Evolutionary conservation across 1,284 basidiomycete species (phyloP), one percentile per base, ranked within the genome.

Genomic region (Irpex sp.): DNA sequence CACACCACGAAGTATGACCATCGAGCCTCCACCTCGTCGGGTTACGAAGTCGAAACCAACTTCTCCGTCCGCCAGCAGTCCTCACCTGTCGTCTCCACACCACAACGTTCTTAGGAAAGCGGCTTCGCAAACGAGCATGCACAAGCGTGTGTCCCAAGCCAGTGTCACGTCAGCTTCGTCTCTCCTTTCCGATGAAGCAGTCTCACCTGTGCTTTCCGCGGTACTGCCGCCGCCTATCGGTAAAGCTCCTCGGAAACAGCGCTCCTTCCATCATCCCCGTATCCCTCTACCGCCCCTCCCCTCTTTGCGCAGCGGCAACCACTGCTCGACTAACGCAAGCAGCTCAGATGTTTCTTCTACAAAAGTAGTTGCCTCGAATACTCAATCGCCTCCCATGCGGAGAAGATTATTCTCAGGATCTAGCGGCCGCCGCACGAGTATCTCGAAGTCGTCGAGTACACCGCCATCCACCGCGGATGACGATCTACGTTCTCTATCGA

Each of bases 321-420:
- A 73, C 9, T 65, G 43, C 26, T 59, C 61, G 26, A 61, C 66
- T 4, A 61, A 65, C 26, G 57, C 64, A 43, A 61, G 64, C 53
- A 37, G 26, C 26, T 26, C 61, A 56, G 68, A 69, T 57, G 37
- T 63, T 35, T 31, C 13, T 7, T 33, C 66, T 63, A 21, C 67
- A 69, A 37, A 63, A 53, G 26, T 69, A 73, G 59, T 62, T 31
- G 26, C 35, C 35, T 43, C 58, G 9, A 54, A 53, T 33, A 39
- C 49, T 19, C 37, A 62, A 36, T 56, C 39, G 65, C 51, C 69
- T 63, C 50, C 68, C 63, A 73, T 75, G 31, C 75, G 86, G 62
- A 86, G 81, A 68, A 81, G 87, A n/a, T 71, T 89, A 13, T 89
- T 88, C 68, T 88, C 87, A 15, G 78, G 79, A 35, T 80, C 83